Conservation (phyloP, 805 yeast species). For the Ogataea henricii region DNA sequence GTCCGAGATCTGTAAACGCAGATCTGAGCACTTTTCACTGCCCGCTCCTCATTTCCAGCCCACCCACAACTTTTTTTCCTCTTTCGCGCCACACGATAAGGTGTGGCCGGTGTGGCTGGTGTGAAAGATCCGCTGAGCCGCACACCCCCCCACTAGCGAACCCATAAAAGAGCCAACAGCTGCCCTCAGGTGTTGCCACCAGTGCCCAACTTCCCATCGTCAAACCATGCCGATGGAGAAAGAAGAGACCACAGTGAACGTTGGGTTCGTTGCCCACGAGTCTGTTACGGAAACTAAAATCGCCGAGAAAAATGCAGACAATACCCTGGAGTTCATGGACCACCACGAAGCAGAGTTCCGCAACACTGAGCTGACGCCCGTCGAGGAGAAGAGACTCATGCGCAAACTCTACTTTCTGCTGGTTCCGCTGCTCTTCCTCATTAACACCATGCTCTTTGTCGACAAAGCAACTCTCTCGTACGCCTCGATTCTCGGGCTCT, state of each 20-base stretch:
- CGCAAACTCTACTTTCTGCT: constrained; percentile 26
- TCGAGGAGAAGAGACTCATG: constrained; percentile 21
- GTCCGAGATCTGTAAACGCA: too few species aligned
- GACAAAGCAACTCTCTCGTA: constrained; percentile 47
- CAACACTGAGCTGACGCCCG: constrained; percentile 23
- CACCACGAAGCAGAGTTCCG: constrained; percentile 12
- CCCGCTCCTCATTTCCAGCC: too few species aligned
- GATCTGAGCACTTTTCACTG: too few species aligned
- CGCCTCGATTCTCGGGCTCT: constrained; percentile 45
- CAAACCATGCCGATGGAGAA: too few species aligned
- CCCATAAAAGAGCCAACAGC: too few species aligned
- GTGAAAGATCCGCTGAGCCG: too few species aligned
- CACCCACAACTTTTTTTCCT: too few species aligned
- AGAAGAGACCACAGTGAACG: not conserved
- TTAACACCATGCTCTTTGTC: constrained; percentile 35
- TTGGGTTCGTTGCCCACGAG: not conserved
- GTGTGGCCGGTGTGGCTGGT: too few species aligned
- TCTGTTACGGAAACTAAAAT: not conserved
- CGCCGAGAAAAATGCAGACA: constrained; percentile 27
- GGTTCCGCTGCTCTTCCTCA: constrained; percentile 26
- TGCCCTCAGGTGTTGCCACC: too few species aligned
- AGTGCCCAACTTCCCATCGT: too few species aligned
- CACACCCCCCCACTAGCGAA: too few species aligned
- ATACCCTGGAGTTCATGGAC: constrained; percentile 26
- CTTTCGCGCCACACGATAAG: too few species aligned